Percentiles rank a stretch among this genome's conserved stretches.
Evolutionary conservation across 2,329 filamentous ascomycete genomes (phyloP).

Genomic region (Tolypocladium inflatum): DNA sequence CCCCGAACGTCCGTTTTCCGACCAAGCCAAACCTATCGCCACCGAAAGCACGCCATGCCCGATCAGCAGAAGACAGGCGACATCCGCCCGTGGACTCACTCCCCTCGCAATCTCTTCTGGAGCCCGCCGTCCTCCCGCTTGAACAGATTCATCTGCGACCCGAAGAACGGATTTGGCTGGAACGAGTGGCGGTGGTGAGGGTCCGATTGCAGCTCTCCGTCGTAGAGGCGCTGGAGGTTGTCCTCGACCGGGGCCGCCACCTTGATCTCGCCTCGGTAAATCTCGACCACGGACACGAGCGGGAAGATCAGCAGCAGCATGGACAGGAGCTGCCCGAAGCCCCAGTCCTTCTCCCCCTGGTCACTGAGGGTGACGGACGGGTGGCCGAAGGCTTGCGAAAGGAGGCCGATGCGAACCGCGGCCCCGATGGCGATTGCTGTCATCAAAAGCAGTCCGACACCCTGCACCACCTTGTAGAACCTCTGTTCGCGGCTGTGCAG

Average conservation of each 20-base stretch:
- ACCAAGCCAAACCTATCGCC: not conserved
- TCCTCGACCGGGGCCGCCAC: constrained; percentile 33
- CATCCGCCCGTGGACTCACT: not conserved
- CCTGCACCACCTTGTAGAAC: constrained; percentile 46
- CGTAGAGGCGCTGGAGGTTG: constrained; percentile 24
- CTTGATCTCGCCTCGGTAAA: constrained; percentile 39
- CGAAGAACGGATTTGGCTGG: constrained; percentile 36
- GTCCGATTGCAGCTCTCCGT: constrained; percentile 29
- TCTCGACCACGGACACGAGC: constrained; percentile 49
- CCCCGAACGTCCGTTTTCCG: not conserved
- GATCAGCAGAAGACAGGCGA: not conserved
- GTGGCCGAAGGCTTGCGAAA: constrained; percentile 51
- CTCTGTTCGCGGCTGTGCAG: constrained; percentile 44
- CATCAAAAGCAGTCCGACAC: constrained; percentile 45
- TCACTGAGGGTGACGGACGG: constrained; percentile 42
- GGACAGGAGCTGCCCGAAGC: constrained; percentile 53
- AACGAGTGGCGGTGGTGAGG: constrained; percentile 18
- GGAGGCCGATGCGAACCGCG: constrained; percentile 43
- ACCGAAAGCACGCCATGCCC: not conserved
- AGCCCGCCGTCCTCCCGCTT: constrained; percentile 14
- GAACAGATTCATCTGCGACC: constrained; percentile 26
- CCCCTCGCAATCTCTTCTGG: not conserved
- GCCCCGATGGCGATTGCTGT: constrained; percentile 48
- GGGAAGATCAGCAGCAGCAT: constrained; percentile 51
- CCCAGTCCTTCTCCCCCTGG: constrained; percentile 46